These are phyloP conservation scores for Solanum piurae DNA, from an alignment of 257 asterid species.

Conservation along the genomic window DNA sequence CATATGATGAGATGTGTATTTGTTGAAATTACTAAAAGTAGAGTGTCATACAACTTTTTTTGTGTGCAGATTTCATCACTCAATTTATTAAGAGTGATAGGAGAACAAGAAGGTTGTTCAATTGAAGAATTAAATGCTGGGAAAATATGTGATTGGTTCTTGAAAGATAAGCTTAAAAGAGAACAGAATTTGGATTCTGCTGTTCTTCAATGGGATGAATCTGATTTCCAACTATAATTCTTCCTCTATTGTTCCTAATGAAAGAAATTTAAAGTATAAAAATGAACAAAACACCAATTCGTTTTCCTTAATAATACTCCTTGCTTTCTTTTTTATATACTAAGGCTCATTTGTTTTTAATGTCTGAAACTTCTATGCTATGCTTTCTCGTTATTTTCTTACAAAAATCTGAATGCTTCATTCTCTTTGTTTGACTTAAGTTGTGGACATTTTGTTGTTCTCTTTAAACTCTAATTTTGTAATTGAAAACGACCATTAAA, in stretches of 20 bases:
- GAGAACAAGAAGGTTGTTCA: constrained; percentile 72
- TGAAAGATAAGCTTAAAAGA: constrained; percentile 64
- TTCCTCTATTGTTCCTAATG: background rate
- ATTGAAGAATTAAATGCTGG: constrained; percentile 83
- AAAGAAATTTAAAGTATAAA: background rate
- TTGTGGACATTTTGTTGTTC: background rate
- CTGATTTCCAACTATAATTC: constrained; percentile 27
- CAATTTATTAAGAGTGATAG: constrained; percentile 57
- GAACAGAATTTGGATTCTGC: constrained; percentile 66
- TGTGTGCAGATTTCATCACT: constrained; percentile 59
- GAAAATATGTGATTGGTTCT: constrained; percentile 73
- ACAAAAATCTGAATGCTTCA: too few species aligned
- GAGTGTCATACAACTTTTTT: background rate
- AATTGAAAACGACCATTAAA: too few species aligned
- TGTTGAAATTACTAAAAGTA: background rate
- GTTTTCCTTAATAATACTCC: background rate
- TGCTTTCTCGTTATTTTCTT: too few species aligned
- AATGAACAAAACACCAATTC: background rate
- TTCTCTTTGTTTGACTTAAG: too few species aligned
- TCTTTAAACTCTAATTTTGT: background rate
- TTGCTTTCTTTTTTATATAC: background rate
- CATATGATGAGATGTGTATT: background rate
- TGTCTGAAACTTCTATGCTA: background rate
- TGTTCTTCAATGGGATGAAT: constrained; percentile 74
- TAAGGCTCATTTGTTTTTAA: background rate